Percentiles rank a stretch among this genome's conserved stretches.
These are phyloP conservation scores for Neopestalotiopsis rosae DNA, from an alignment of 2,329 filamentous ascomycete species.

Conservation along the genomic window DNA sequence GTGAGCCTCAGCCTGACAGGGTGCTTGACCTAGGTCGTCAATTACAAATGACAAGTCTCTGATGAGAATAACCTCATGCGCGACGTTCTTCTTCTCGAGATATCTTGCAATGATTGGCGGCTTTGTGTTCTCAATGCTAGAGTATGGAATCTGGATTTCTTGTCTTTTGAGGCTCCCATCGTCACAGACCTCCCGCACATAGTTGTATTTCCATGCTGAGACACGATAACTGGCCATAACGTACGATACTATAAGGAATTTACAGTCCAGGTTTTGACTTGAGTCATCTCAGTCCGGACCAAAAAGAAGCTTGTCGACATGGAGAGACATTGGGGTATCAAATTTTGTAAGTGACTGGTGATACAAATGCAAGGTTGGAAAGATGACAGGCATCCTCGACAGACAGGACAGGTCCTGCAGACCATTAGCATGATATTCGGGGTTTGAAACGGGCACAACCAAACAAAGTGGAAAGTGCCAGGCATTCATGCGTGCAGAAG, in stretches of 20 bases:
- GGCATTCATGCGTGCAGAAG: not conserved
- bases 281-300: too few relatives aligned
- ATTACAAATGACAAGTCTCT: constrained; percentile 20
- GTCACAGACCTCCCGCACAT: constrained; percentile 10
- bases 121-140: constrained; percentile 19
- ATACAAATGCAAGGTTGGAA: not conserved
- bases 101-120: constrained; percentile 27
- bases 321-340: not conserved
- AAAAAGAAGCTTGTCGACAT: not conserved
- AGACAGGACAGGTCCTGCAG: not conserved
- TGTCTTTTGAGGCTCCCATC: not conserved
- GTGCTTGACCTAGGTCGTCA: constrained; percentile 20
- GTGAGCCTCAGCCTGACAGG: constrained; percentile 29
- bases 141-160: constrained; percentile 30
- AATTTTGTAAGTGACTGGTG: not conserved
- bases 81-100: constrained; percentile 24
- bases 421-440: not conserved
- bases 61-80: constrained; percentile 27
- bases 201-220: constrained; percentile 30
- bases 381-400: not conserved
- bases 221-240: constrained; percentile 24
- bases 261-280: too few relatives aligned
- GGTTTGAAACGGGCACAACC: not conserved
- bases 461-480: not conserved
- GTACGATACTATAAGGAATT: too few relatives aligned